phyloP scores from a whole-genome alignment of 1,139 yeast species.

The Debaryomyces sp. region DNA sequence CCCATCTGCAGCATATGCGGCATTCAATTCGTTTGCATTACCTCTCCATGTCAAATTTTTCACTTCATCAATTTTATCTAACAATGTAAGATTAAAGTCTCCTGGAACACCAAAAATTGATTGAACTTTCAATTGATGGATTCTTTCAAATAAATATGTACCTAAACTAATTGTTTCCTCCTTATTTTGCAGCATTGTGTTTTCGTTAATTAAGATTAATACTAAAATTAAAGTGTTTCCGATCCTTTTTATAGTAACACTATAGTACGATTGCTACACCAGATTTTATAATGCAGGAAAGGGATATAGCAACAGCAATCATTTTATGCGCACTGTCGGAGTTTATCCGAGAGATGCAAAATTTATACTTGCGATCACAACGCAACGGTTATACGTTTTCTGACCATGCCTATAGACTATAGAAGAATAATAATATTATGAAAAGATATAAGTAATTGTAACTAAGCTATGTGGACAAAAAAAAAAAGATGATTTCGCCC shows the following conservation, averaged over 20 bases:
- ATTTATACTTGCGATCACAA: no score
- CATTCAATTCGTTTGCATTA: constrained; percentile 72
- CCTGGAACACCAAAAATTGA: constrained; percentile 83
- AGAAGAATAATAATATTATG: no score
- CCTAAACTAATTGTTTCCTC: constrained; percentile 50
- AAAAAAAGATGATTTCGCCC: constrained; percentile 79
- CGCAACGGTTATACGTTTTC: no score
- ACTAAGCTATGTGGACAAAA: neutral
- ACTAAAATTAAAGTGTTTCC: neutral
- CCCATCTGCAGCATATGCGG: constrained; percentile 74
- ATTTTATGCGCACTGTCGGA: no score
- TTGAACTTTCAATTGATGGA: constrained; percentile 58
- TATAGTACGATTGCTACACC: no score
- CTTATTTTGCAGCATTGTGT: neutral
- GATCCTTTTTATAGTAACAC: neutral
- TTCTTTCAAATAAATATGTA: constrained; percentile 63
- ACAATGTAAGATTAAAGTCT: constrained; percentile 69
- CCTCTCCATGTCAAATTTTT: constrained; percentile 69
- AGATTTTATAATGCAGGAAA: no score
- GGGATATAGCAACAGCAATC: no score
- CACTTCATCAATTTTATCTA: constrained; percentile 67
- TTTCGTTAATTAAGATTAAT: neutral
- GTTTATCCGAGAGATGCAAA: no score
- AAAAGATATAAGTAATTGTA: no score
- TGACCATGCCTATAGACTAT: no score